Conservation (phyloP, 2,329 filamentous ascomycete species). For the Sclerotinia sclerotiorum region DNA sequence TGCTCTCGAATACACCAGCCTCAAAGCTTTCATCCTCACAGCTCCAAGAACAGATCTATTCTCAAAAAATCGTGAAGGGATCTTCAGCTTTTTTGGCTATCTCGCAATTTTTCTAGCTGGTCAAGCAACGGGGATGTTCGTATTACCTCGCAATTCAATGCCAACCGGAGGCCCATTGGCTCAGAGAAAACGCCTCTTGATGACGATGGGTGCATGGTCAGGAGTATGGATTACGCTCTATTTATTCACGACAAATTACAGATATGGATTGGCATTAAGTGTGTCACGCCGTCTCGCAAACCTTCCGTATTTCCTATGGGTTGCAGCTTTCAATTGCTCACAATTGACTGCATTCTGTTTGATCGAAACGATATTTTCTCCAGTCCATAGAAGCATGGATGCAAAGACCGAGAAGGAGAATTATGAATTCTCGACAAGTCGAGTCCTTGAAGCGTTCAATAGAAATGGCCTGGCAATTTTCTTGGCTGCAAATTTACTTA, state of each 20-base stretch:
- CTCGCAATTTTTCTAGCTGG: conserved; percentile 92
- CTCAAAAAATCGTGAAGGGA: conserved; percentile 88
- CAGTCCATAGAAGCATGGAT: conserved; percentile 57
- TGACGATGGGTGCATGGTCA: conserved; percentile 64
- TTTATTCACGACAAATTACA: conserved; percentile 64
- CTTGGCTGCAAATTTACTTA: conserved; percentile 82
- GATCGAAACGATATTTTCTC: conserved; percentile 78
- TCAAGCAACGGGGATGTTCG: conserved; percentile 76
- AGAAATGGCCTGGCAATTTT: conserved; percentile 85
- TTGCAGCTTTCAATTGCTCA: conserved; percentile 84
- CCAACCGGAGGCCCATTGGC: conserved; percentile 46
- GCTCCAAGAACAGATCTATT: conserved; percentile 77
- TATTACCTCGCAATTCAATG: conserved; percentile 63
- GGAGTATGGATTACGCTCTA: conserved; percentile 70
- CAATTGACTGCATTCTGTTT: conserved; percentile 77
- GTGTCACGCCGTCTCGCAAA: conserved; percentile 92
- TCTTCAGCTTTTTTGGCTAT: conserved; percentile 95
- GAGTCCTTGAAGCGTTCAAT: conserved; percentile 80
- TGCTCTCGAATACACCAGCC: conserved; percentile 69
- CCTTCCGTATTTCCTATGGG: conserved; percentile 89
- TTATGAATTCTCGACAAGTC: conserved; percentile 71
- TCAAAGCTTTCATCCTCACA: conserved; percentile 80
- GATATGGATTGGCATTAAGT: conserved; percentile 67
- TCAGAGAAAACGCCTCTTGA: conserved; percentile 59
- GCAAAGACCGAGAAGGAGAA: conserved; percentile 60